A percentile compares a stretch with the other conserved stretches of the same genome.
Evolutionary conservation across 1,139 yeast genomes (phyloP).

Genomic region (Pichia sp.): DNA sequence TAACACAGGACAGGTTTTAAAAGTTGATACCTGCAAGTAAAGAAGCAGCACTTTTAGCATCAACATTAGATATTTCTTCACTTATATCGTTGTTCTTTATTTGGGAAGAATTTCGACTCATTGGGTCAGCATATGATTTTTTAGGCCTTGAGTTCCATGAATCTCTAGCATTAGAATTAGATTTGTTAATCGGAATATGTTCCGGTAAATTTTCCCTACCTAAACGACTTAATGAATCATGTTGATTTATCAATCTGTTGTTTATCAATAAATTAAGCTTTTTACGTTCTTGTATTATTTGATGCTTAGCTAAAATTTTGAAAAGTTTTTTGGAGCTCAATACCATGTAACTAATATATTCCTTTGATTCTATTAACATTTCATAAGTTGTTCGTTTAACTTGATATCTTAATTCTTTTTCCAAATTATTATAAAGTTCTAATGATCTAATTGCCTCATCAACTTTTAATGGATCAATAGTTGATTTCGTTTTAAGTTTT

Average conservation of each 20-base stretch:
- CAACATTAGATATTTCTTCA: conserved; percentile 39
- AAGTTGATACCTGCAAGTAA: conserved; percentile 73
- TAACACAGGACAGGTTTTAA: conserved; percentile 21
- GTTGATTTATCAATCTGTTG: conserved; percentile 63
- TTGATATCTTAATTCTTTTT: conserved; percentile 66
- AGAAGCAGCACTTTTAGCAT: conserved; percentile 79
- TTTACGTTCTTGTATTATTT: conserved; percentile 82
- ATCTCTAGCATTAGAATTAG: conserved; percentile 8
- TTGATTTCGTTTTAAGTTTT: conserved; percentile 64
- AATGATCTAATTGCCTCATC: conserved; percentile 82
- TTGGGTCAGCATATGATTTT: conserved; percentile 10
- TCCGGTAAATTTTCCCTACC: conserved; percentile 54
- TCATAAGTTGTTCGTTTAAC: conserved; percentile 80
- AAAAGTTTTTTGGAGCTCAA: conserved; percentile 43
- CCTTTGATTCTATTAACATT: conserved; percentile 67
- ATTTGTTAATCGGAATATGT: too few relatives aligned
- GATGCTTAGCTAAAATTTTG: conserved; percentile 56
- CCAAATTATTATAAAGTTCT: conserved; percentile 74
- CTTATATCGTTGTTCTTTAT: conserved; percentile 28
- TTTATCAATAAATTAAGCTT: conserved; percentile 65
- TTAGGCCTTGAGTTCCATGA: conserved; percentile 30
- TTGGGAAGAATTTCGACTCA: conserved; percentile 17
- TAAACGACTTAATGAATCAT: conserved; percentile 75
- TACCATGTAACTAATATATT: conserved; percentile 52
- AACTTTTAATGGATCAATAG: conserved; percentile 79